Evolutionary conservation across 495 filamentous ascomycete species (phyloP), one percentile per base, ranked within the genome.

Genomic region (Penicillium simplicissimum): DNA sequence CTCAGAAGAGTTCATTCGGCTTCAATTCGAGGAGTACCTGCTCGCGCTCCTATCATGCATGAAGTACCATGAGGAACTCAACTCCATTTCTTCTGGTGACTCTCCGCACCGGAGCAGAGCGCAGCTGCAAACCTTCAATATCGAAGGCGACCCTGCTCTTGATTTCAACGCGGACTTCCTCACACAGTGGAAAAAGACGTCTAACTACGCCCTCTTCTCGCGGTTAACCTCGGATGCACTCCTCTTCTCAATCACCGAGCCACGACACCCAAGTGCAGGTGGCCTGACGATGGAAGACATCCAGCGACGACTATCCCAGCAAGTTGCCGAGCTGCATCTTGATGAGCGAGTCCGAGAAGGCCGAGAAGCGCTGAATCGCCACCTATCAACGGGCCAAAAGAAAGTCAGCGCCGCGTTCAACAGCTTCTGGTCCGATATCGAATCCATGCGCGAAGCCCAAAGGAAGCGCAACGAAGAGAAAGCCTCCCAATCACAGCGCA

Each of bases 1-100:
- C 54, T 97, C 93, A 60, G 95, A 98, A 78, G 96, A 98, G 70
- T 98, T 97, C 71, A 98, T 98, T 67, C 86, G 95, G 19, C 85
- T 98, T 8, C 95, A 98, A 67, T 98, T 98, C 61, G 95, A 98
- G 78, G 96, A 98, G 71, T 98, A 98, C 67, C 81, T 98, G 17
- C 81, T 98, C 8, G 92, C 94, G 1, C 82, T 98, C 56, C 84
- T 97, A 47, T 90, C 96, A 0, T 84, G 90, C 8, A 88, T 91
- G 64, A 97, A 97, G 69, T 97, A 96, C 72, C 92, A 90, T 67
- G 84, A 88, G 62, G 91, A 94, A 67, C 82, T 96, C 38, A 67
- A 59, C 53, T 72, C 72, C 0, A 61, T 45, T 33, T 62, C 65
- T 17, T 60, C 69, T 0, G 73, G 67, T 15, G 76, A 75, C 15